phyloP scores from a whole-genome alignment of 202 grass and related monocot genomes.

The Carex arenaria region DNA sequence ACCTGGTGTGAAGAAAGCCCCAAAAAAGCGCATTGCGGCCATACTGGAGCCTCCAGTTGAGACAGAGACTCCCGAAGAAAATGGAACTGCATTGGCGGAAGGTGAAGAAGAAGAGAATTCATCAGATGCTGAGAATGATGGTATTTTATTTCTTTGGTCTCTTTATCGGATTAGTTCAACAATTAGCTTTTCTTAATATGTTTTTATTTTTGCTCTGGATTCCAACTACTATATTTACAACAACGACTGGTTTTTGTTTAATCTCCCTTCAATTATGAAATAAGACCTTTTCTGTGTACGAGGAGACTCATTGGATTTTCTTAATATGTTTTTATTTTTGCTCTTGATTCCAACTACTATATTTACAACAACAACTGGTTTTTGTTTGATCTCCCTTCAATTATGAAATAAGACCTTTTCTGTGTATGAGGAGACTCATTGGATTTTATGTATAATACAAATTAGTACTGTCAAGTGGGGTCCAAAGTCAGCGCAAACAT shows the following conservation, averaged over 20 bases:
- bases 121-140: conserved; percentile 76
- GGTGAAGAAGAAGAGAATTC: conserved; percentile 62
- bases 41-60: conserved; percentile 81
- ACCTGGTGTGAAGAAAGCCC: conserved; percentile 75
- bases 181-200: not conserved
- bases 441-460: not conserved
- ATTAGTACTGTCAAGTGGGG: not conserved
- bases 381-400: not conserved
- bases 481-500: not conserved
- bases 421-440: not conserved
- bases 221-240: not conserved
- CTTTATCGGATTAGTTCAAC: not conserved
- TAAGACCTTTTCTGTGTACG: not conserved
- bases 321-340: not conserved
- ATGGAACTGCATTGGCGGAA: conserved; percentile 48
- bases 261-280: not conserved
- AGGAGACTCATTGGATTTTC: not conserved
- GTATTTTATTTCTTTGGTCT: conserved; percentile 20
- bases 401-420: not conserved
- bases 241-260: not conserved
- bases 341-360: not conserved
- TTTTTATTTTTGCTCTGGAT: not conserved
- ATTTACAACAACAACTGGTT: not conserved
- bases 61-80: conserved; percentile 72
- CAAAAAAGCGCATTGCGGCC: conserved; percentile 89